These are phyloP conservation scores for Penicillium soppii DNA, from an alignment of 495 filamentous ascomycete species.

Conservation along the genomic window DNA sequence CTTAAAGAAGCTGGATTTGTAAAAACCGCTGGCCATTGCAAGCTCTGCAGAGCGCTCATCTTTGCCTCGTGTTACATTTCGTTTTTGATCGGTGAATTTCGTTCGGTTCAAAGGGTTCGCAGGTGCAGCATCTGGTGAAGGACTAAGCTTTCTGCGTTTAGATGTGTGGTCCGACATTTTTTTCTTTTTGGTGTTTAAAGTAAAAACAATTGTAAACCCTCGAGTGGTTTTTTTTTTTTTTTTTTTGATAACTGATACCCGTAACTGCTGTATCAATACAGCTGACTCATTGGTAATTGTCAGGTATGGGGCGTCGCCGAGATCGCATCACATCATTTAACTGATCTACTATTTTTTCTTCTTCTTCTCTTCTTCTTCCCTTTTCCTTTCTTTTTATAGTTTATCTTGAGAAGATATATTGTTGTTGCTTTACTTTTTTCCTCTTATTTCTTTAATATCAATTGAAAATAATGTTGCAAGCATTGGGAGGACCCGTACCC, in stretches of 20 bases:
- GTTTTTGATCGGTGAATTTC: slow-evolving; percentile 9
- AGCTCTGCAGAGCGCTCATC: slow-evolving; percentile 38
- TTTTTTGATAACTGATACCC: slow-evolving; percentile 21
- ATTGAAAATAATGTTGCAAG: slow-evolving; percentile 40
- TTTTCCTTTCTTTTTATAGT: no score
- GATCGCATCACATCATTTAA: slow-evolving; percentile 27
- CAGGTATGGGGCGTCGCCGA: slow-evolving; percentile 30
- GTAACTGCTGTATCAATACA: slow-evolving; percentile 6
- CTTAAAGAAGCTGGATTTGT: slow-evolving; percentile 76
- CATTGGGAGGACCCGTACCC: slow-evolving; percentile 42
- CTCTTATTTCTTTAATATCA: not conserved
- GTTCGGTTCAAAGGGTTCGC: slow-evolving; percentile 2
- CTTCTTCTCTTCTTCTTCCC: slow-evolving; percentile 3
- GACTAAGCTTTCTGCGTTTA: slow-evolving; percentile 41
- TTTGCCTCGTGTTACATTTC: slow-evolving; percentile 17
- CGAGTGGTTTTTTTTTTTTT: slow-evolving; percentile 29
- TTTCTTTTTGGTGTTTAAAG: no score
- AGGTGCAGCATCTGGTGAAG: slow-evolving; percentile 25
- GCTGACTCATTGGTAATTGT: slow-evolving; percentile 10
- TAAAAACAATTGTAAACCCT: not conserved
- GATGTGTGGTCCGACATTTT: slow-evolving; percentile 34
- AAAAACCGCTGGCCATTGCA: slow-evolving; percentile 47
- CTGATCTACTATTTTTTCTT: slow-evolving; percentile 6
- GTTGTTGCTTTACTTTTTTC: not conserved
- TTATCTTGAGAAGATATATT: no score